Evolutionary conservation across 148 eudicot genomes (phyloP).

Genomic region (Vaccinium darrowii): DNA sequence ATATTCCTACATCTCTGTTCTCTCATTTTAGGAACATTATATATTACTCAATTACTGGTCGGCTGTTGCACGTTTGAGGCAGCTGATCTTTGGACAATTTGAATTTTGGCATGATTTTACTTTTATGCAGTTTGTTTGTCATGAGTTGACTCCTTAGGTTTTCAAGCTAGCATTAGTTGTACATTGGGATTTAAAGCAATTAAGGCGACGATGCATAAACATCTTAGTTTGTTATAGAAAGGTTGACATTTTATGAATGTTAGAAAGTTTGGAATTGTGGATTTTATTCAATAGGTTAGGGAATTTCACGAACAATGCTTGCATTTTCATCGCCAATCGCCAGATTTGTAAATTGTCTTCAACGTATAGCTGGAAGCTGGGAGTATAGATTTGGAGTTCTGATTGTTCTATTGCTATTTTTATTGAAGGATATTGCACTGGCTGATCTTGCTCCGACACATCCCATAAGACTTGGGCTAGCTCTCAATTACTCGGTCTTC

Average conservation of each 20-base stretch:
- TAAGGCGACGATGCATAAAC: not conserved
- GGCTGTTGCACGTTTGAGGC: too few species aligned
- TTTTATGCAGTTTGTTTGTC: not conserved
- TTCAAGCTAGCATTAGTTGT: not conserved
- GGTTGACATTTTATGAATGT: not conserved
- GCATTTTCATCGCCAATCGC: too few species aligned
- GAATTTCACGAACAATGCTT: too few species aligned
- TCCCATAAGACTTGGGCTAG: constrained; percentile 53
- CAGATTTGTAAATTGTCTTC: not conserved
- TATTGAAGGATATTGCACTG: constrained; percentile 48
- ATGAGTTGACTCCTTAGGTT: not conserved
- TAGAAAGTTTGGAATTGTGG: too few species aligned
- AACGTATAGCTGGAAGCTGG: not conserved
- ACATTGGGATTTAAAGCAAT: not conserved
- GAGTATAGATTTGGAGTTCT: not conserved
- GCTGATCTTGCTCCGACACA: constrained; percentile 56
- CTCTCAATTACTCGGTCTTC: constrained; percentile 56
- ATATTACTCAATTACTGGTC: too few species aligned
- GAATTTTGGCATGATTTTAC: not conserved
- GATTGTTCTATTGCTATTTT: not conserved
- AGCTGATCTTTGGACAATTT: not conserved
- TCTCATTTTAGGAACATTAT: not conserved
- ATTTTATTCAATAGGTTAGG: too few species aligned
- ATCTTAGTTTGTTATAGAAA: not conserved
- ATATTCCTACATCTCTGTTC: not conserved